phyloP scores from a whole-genome alignment of 352 stramenopile species.

The Phytophthora niederhauseri region DNA sequence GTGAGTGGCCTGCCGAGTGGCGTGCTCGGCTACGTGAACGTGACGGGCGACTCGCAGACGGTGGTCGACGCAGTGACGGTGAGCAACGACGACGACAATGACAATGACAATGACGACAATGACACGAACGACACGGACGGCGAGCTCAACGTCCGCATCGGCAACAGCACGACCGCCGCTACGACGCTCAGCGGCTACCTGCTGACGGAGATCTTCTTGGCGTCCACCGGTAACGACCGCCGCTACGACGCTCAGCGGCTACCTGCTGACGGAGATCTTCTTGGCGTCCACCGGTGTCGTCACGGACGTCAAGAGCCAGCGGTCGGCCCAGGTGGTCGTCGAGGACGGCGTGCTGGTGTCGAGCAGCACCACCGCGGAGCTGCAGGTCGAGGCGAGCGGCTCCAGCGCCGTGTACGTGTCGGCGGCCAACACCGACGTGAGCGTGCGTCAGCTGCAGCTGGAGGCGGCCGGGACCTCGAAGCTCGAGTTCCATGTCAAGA shows the following conservation, averaged over 20 bases:
- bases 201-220: constrained; percentile 40
- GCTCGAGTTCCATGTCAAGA: constrained; percentile 36
- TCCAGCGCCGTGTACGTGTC: constrained; percentile 43
- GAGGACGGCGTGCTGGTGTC: constrained; percentile 36
- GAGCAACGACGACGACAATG: constrained; percentile 25
- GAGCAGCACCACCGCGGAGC: constrained; percentile 28
- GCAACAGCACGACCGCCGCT: constrained; percentile 22
- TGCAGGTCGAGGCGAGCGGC: constrained; percentile 33
- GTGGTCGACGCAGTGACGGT: constrained; percentile 35
- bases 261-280: constrained; percentile 42
- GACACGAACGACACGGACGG: constrained; percentile 20
- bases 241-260: constrained; percentile 23
- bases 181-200: constrained; percentile 31
- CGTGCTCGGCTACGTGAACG: constrained; percentile 43
- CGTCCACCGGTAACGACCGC: constrained; percentile 19
- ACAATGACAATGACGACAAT: constrained; percentile 24
- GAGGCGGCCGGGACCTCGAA: constrained; percentile 18
- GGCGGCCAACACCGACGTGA: constrained; percentile 21
- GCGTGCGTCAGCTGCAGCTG: constrained; percentile 28
- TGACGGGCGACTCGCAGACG: constrained; percentile 36
- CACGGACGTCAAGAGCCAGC: constrained; percentile 35
- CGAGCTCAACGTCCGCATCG: constrained; percentile 32
- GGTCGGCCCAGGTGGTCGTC: constrained; percentile 34
- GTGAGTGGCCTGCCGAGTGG: constrained; percentile 27
- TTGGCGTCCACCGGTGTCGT: constrained; percentile 29